phyloP scores from a whole-genome alignment of 1,139 yeast genomes.

The Sugiyamaella pinicola region DNA sequence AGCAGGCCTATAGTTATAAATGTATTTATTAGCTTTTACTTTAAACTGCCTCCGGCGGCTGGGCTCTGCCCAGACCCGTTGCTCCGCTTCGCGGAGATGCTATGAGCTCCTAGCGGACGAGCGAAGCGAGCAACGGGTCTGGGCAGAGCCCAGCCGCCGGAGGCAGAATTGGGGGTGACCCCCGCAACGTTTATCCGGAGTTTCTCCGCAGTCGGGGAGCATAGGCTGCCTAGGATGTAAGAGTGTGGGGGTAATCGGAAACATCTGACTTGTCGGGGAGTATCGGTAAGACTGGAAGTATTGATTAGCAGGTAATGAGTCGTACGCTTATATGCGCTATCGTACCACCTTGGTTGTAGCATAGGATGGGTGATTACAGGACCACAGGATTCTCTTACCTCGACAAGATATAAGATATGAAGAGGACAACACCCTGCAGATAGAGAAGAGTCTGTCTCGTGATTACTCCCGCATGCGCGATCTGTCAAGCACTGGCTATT shows the following conservation, averaged over 20 bases:
- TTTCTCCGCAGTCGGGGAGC: conserved; percentile 4
- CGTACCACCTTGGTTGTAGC: no score
- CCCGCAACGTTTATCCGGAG: conserved; percentile 1
- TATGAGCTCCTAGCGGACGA: background rate
- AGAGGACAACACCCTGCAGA: no score
- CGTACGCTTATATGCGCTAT: no score
- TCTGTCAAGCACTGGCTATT: background rate
- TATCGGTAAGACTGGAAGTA: conserved; percentile 7
- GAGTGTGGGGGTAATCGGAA: background rate
- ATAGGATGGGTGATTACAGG: no score
- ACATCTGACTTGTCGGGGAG: conserved; percentile 19
- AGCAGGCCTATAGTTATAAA: no score
- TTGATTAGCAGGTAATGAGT: no score
- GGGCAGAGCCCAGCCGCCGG: background rate
- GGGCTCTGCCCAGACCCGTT: conserved; percentile 1
- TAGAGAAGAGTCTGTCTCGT: no score
- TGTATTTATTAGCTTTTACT: no score
- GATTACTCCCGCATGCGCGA: conserved; percentile 7
- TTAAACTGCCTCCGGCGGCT: conserved; percentile 1
- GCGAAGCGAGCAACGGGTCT: background rate
- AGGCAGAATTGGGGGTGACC: background rate
- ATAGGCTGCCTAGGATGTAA: conserved; percentile 2
- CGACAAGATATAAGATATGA: no score
- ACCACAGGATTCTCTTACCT: no score
- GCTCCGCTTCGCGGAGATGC: conserved; percentile 6